A percentile compares a stretch with the other conserved stretches of the same genome.
phyloP scores from a whole-genome alignment of 2,329 filamentous ascomycete genomes.

The Annulohypoxylon truncatum region DNA sequence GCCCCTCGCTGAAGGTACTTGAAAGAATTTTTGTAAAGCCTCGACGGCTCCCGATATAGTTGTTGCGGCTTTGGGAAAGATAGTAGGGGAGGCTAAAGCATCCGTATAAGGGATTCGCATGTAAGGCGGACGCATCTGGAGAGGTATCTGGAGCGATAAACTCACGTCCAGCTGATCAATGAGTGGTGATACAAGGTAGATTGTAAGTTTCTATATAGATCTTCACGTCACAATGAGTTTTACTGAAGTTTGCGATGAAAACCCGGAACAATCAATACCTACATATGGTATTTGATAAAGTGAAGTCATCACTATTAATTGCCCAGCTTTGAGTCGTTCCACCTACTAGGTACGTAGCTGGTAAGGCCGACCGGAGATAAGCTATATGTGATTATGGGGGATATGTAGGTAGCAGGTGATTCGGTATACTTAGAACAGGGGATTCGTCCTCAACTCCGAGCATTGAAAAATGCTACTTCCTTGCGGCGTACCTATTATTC shows the following conservation, averaged over 20 bases:
- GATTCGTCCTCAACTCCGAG: not conserved
- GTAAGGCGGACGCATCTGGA: slow-evolving; percentile 73
- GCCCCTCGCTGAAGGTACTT: slow-evolving; percentile 64
- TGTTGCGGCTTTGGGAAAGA: slow-evolving; percentile 78
- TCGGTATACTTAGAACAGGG: not conserved
- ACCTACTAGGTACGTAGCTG: too few relatives aligned
- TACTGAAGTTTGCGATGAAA: slow-evolving; percentile 7
- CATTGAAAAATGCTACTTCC: not conserved
- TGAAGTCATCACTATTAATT: slow-evolving; percentile 32
- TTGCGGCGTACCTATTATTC: not conserved
- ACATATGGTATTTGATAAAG: not conserved
- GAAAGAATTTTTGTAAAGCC: slow-evolving; percentile 82
- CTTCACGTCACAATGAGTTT: not conserved
- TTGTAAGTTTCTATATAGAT: not conserved
- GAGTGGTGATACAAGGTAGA: not conserved
- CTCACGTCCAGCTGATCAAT: slow-evolving; percentile 26
- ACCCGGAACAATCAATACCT: not conserved
- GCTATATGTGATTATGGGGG: not conserved
- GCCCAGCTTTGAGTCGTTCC: too few relatives aligned
- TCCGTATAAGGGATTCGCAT: slow-evolving; percentile 93
- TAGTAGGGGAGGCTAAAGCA: slow-evolving; percentile 78
- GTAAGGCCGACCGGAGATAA: slow-evolving; percentile 8
- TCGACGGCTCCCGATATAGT: slow-evolving; percentile 78
- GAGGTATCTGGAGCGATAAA: slow-evolving; percentile 24
- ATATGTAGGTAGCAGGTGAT: not conserved